phyloP scores from a whole-genome alignment of 441 rosid genomes.

The Mallotus repandus region DNA sequence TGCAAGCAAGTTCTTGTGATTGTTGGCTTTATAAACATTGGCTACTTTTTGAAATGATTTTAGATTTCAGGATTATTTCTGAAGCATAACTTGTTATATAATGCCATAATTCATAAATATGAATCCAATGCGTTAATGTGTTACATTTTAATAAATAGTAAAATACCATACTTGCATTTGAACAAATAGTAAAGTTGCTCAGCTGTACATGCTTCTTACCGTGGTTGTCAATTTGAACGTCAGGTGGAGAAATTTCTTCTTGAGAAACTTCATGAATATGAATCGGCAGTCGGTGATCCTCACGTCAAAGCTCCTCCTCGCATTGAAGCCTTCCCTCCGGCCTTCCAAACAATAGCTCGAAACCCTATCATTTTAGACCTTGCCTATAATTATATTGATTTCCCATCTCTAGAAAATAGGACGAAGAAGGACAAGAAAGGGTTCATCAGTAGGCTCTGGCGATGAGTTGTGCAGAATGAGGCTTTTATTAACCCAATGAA shows the following conservation, averaged over 20 bases:
- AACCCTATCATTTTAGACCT: slow-evolving; percentile 88
- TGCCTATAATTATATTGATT: slow-evolving; percentile 58
- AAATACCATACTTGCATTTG: not conserved
- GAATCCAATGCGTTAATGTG: not conserved
- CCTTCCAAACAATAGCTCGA: slow-evolving; percentile 63
- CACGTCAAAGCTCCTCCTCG: slow-evolving; percentile 55
- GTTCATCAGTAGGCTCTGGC: slow-evolving; percentile 71
- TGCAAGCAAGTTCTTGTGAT: not conserved
- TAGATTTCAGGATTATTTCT: not conserved
- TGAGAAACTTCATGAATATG: slow-evolving; percentile 79
- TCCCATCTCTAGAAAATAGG: slow-evolving; percentile 82
- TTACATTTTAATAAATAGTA: not conserved
- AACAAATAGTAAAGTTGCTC: not conserved
- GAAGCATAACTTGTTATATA: not conserved
- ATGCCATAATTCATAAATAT: not conserved
- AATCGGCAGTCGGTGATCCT: slow-evolving; percentile 72
- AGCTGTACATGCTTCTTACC: not conserved
- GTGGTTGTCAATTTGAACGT: slow-evolving; percentile 7
- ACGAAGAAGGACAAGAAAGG: slow-evolving; percentile 83
- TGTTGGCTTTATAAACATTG: not conserved
- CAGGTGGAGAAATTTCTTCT: slow-evolving; percentile 78
- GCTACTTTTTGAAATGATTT: not conserved
- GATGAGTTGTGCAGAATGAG: slow-evolving; percentile 33
- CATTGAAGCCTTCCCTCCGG: slow-evolving; percentile 85
- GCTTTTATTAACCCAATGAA: not conserved